Evolutionary conservation across 495 filamentous ascomycete genomes (phyloP).

Genomic region (Penicillium psychrofluorescens): DNA sequence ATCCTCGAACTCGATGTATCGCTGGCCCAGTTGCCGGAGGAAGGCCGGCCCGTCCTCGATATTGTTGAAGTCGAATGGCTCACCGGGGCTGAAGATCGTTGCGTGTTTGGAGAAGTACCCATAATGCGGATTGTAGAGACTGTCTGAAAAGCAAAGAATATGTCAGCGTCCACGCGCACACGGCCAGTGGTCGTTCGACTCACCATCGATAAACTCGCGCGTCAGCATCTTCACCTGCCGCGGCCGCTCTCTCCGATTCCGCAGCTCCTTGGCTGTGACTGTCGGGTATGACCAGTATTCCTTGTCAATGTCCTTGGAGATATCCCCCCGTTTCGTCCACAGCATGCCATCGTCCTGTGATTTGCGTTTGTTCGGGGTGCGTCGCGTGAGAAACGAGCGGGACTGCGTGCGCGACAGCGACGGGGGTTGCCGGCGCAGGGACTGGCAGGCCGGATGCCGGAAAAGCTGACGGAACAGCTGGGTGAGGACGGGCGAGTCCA

Average conservation of each 20-base stretch:
- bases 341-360: slow-evolving; percentile 22
- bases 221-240: slow-evolving; percentile 91
- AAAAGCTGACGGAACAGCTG: slow-evolving; percentile 82
- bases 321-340: slow-evolving; percentile 78
- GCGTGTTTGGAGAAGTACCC: slow-evolving; percentile 98
- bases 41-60: slow-evolving; percentile 82
- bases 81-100: slow-evolving; percentile 87
- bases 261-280: slow-evolving; percentile 74
- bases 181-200: slow-evolving; percentile 5
- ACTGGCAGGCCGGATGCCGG: slow-evolving; percentile 58
- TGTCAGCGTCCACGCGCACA: slow-evolving; percentile 3
- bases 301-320: slow-evolving; percentile 65
- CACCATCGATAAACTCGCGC: slow-evolving; percentile 96
- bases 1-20: slow-evolving; percentile 89
- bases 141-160: slow-evolving; percentile 49
- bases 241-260: slow-evolving; percentile 64
- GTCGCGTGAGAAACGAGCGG: slow-evolving; percentile 36
- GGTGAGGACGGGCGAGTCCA: slow-evolving; percentile 77
- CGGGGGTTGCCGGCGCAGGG: slow-evolving; percentile 33
- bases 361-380: slow-evolving; percentile 24
- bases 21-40: slow-evolving; percentile 60
- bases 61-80: slow-evolving; percentile 83
- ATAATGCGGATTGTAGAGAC: slow-evolving; percentile 93
- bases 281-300: slow-evolving; percentile 75
- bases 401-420: slow-evolving; percentile 25